These are phyloP conservation scores for Coniochaeta sp. DNA, from an alignment of 2,329 filamentous ascomycete genomes.

Conservation along the genomic window DNA sequence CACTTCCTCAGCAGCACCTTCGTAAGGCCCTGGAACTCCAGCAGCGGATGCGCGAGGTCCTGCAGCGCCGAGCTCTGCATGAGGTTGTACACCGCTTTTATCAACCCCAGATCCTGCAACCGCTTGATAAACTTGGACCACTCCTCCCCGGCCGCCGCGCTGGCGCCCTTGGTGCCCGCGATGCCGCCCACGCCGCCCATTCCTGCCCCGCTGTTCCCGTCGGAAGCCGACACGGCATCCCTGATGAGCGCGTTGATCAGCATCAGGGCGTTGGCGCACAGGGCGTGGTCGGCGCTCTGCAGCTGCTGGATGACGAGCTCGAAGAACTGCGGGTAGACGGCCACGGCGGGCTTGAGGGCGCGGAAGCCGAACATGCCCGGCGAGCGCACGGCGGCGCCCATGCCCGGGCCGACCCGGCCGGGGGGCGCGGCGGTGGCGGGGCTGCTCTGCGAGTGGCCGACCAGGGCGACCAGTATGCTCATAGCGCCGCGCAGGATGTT, in stretches of 20 bases:
- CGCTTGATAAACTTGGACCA: slow-evolving; percentile 95
- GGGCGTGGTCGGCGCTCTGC: slow-evolving; percentile 86
- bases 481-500: slow-evolving; percentile 96
- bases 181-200: slow-evolving; percentile 40
- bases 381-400: slow-evolving; percentile 17
- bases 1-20: slow-evolving; percentile 84
- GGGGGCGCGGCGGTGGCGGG: slow-evolving; percentile 6
- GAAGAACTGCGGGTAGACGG: slow-evolving; percentile 87
- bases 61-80: slow-evolving; percentile 93
- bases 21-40: slow-evolving; percentile 89
- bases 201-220: background rate
- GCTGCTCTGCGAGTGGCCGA: slow-evolving; percentile 68
- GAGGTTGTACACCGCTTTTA: slow-evolving; percentile 82
- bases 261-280: slow-evolving; percentile 93
- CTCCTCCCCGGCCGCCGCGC: slow-evolving; percentile 47
- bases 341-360: slow-evolving; percentile 84
- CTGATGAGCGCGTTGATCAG: slow-evolving; percentile 92
- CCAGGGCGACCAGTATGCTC: slow-evolving; percentile 90
- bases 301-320: slow-evolving; percentile 89
- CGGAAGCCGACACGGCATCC: slow-evolving; percentile 66
- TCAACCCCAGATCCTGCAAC: slow-evolving; percentile 85
- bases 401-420: background rate
- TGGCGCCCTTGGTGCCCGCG: slow-evolving; percentile 18
- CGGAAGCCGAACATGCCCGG: slow-evolving; percentile 76
- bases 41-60: slow-evolving; percentile 78